A percentile compares a stretch with the other conserved stretches of the same genome.
Conservation (phyloP, 306 rosid species). For the Rosa rugosa region DNA sequence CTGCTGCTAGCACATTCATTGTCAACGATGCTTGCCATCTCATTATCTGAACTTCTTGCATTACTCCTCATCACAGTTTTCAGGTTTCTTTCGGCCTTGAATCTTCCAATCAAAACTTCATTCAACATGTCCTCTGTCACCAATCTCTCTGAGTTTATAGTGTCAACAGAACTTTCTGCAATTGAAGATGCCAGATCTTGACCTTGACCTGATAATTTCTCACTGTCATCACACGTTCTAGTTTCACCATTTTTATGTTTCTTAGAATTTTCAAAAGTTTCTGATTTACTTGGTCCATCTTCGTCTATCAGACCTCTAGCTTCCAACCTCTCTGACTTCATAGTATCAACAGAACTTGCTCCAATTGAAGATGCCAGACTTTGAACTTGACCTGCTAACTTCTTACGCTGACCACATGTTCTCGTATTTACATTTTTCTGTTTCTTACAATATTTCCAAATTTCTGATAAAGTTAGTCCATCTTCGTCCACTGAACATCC, state of each 20-base stretch:
- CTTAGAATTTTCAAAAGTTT: background rate
- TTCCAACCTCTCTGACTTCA: background rate
- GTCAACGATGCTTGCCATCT: background rate
- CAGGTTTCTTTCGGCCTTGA: background rate
- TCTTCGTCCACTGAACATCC: background rate
- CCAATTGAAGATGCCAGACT: background rate
- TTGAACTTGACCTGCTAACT: too few relatives aligned
- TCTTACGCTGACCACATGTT: too few relatives aligned
- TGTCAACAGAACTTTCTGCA: background rate
- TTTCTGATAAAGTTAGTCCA: background rate
- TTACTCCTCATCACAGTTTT: background rate
- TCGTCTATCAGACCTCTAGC: background rate
- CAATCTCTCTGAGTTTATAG: background rate
- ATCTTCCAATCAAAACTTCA: background rate
- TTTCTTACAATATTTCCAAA: background rate
- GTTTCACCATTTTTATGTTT: background rate
- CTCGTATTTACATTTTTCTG: background rate
- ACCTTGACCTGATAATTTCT: background rate
- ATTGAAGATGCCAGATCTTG: background rate
- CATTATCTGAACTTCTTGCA: background rate
- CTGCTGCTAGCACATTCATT: background rate
- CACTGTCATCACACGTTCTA: background rate
- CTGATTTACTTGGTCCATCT: background rate
- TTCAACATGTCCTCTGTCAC: background rate
- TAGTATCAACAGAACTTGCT: background rate